These are phyloP conservation scores for Recurvomyces mirabilis DNA, from an alignment of 495 filamentous ascomycete genomes.

Conservation along the genomic window DNA sequence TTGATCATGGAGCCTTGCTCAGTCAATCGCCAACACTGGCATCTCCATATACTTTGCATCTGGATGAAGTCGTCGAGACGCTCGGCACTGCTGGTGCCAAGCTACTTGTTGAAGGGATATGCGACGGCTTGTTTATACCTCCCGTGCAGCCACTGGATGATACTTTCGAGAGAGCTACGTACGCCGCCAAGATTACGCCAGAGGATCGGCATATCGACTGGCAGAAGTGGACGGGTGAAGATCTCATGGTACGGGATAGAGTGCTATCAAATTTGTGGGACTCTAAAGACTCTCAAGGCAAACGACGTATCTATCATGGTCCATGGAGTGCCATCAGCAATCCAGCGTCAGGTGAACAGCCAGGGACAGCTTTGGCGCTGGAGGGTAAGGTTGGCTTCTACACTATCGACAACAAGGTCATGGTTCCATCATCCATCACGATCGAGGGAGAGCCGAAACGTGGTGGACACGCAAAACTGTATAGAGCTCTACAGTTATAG, in stretches of 20 bases:
- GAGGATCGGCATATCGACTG: constrained; percentile 46
- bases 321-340: no score
- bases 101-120: constrained; percentile 26
- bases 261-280: constrained; percentile 48
- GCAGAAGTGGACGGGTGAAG: constrained; percentile 36
- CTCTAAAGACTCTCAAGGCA: no score
- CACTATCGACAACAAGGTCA: not conserved
- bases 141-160: constrained; percentile 35
- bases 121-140: constrained; percentile 51
- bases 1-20: constrained; percentile 70
- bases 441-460: constrained; percentile 4
- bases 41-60: constrained; percentile 32
- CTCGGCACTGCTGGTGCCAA: constrained; percentile 33
- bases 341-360: no score
- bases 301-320: no score
- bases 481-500: no score
- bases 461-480: not conserved
- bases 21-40: constrained; percentile 52
- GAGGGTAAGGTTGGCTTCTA: not conserved
- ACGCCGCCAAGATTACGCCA: constrained; percentile 44
- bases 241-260: constrained; percentile 39
- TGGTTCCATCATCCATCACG: not conserved
- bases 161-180: constrained; percentile 1
- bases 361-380: no score
- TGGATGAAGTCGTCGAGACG: constrained; percentile 28